These are phyloP conservation scores for Suhomyces bolitotheri DNA, from an alignment of 1,139 yeast species.

Conservation along the genomic window DNA sequence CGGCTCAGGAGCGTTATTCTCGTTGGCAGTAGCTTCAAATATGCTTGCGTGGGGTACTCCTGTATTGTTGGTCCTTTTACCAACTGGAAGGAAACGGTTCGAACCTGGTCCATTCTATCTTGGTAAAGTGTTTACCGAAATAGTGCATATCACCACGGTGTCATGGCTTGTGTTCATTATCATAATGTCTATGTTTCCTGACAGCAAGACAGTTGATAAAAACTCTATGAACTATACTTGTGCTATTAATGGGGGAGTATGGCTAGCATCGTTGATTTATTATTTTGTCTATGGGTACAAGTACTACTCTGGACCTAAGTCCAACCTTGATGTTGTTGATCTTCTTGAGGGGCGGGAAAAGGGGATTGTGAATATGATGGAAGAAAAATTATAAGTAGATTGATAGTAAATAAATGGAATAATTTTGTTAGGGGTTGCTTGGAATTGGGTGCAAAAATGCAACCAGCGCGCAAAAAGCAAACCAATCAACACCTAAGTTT, in stretches of 20 bases:
- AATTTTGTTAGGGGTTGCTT: too few relatives aligned
- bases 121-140: slow-evolving; percentile 27
- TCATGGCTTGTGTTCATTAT: slow-evolving; percentile 35
- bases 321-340: slow-evolving; percentile 26
- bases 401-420: too few relatives aligned
- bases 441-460: too few relatives aligned
- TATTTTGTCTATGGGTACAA: slow-evolving; percentile 25
- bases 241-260: slow-evolving; percentile 39
- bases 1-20: slow-evolving; percentile 50
- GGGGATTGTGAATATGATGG: background rate
- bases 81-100: slow-evolving; percentile 37
- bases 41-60: slow-evolving; percentile 46
- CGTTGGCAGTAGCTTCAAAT: slow-evolving; percentile 51
- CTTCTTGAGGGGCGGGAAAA: background rate
- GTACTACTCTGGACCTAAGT: slow-evolving; percentile 36
- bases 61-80: slow-evolving; percentile 40
- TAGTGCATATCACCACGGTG: slow-evolving; percentile 25
- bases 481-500: too few relatives aligned
- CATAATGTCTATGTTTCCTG: slow-evolving; percentile 43
- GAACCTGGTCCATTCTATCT: slow-evolving; percentile 36
- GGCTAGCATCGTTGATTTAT: slow-evolving; percentile 30
- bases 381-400: too few relatives aligned
- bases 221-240: slow-evolving; percentile 40
- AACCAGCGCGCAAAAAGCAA: too few relatives aligned
- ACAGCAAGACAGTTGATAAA: slow-evolving; percentile 26